Base-by-base conservation (phyloP, 2,329 filamentous ascomycete genomes). In the Colletotrichum higginsianum region DNA sequence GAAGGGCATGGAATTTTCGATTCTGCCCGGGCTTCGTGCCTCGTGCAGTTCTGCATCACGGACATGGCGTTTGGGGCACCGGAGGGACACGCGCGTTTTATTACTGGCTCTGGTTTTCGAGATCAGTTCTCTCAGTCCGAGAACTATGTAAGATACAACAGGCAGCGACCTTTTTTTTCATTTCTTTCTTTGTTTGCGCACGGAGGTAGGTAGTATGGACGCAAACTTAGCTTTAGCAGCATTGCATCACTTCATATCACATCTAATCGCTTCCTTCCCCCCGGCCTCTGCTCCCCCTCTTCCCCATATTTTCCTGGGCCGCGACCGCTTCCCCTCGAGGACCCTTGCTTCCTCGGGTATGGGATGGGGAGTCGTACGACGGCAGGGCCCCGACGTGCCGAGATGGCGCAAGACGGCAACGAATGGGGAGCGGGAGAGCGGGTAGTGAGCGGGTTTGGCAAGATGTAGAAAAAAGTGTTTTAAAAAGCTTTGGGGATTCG, bases 281-380 rank as follows among this genome's bases (percentile, higher is more conserved):
- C 65, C 58, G 68, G 68, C 21, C 11, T 55, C 12, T 50, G 5
- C 6, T 30, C 26, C 35, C 35, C 35, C 2, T 9, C 35, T 35
- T 38, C 69, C 40, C 69, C 53, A 68, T 9, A 44, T 64, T 72
- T 69, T 23, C 35, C 35, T 72, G 58, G 65, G 46, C 65, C 58
- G 58, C 35, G 30, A 38, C 58, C 50, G 53, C 56, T 46, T 57
- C 64, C 58, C 58, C 58, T 71, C 68, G 68, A 56, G 52, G 40
- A 61, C 56, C 62, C 52, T 44, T 50, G 53, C 38, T 44, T 38
- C 21, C 47, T 61, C 49, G 65, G 49, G 65, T 26, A 16, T 18
- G 38, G 9, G 47, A 61, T 64, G 65, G 60, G 60, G 65, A 69
- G 65, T 72, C 66, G 69, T 72, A 72, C 69, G 65, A 72, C 65